phyloP scores from a whole-genome alignment of 371 early-diverging fungal genomes.

The Massospora cicadina region DNA sequence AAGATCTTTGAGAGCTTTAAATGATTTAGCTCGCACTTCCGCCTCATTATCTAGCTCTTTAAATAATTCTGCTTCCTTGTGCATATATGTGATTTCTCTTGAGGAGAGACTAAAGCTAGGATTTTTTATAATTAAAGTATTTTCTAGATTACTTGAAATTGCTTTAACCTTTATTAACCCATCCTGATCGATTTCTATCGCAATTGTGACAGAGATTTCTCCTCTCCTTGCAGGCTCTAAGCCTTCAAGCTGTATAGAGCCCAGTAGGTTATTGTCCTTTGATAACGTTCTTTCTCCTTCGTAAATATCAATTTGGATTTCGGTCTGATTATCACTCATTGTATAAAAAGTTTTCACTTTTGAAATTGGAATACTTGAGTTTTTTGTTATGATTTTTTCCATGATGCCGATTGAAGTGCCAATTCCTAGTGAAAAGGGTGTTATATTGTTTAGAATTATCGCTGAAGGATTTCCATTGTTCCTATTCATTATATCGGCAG shows the following conservation, averaged over 20 bases:
- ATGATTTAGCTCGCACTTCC: no score
- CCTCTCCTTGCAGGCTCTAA: slow-evolving; percentile 85
- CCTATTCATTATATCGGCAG: no score
- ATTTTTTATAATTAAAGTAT: no score
- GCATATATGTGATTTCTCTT: no score
- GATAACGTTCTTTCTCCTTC: slow-evolving; percentile 98
- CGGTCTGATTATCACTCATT: slow-evolving; percentile 97
- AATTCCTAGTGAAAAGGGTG: slow-evolving; percentile 95
- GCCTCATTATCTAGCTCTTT: no score
- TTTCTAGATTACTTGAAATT: no score
- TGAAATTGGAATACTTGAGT: slow-evolving; percentile 98
- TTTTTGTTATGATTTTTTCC: slow-evolving; percentile 90
- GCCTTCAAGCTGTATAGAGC: slow-evolving; percentile 85
- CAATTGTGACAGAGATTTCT: no score
- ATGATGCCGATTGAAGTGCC: slow-evolving; percentile 95
- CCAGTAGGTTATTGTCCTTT: slow-evolving; percentile 93
- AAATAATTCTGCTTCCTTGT: no score
- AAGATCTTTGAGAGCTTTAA: no score
- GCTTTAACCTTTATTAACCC: no score
- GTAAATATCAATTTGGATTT: slow-evolving; percentile 93
- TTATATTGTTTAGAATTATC: slow-evolving; percentile 91
- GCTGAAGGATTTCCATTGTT: slow-evolving; percentile 86
- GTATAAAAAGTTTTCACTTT: slow-evolving; percentile 98
- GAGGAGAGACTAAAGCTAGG: no score
- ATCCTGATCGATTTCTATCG: no score